These are phyloP conservation scores for Tephrocybe sp. DNA, from an alignment of 768 basidiomycete species.

Conservation along the genomic window DNA sequence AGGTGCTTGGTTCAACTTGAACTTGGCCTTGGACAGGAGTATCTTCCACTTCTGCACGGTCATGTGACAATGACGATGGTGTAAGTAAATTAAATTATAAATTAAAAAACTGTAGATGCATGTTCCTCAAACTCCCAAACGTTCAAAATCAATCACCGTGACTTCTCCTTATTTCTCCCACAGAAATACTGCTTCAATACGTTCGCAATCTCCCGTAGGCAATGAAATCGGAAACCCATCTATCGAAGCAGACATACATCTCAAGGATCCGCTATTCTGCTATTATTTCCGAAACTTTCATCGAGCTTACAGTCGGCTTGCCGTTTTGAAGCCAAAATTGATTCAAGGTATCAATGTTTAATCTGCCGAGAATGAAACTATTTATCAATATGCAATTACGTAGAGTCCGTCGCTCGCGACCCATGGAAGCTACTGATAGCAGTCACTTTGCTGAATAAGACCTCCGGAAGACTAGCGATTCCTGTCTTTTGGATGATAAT, in stretches of 20 bases:
- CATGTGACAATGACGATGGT: slow-evolving; percentile 13
- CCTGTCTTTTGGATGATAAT: slow-evolving; percentile 64
- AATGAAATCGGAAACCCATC: no score
- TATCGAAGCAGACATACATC: background rate
- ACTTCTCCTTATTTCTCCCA: slow-evolving; percentile 12
- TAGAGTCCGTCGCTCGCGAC: slow-evolving; percentile 50
- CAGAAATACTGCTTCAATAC: background rate
- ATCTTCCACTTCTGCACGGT: slow-evolving; percentile 8
- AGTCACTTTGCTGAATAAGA: slow-evolving; percentile 68
- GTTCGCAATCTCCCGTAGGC: background rate
- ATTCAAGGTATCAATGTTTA: slow-evolving; percentile 33
- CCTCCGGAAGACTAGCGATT: slow-evolving; percentile 57
- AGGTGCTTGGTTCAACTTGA: background rate
- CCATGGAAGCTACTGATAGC: slow-evolving; percentile 73
- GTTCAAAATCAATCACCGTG: background rate
- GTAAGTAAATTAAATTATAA: background rate
- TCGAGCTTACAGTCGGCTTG: slow-evolving; percentile 21
- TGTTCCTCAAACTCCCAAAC: slow-evolving; percentile 1
- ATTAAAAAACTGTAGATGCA: background rate
- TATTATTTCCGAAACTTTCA: slow-evolving; percentile 24
- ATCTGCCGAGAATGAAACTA: background rate
- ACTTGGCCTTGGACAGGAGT: background rate
- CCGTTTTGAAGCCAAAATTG: slow-evolving; percentile 29
- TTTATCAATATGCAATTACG: background rate
- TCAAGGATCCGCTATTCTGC: slow-evolving; percentile 23